Evolutionary conservation across 371 early-diverging fungal genomes (phyloP).

Genomic region (Encephalitozoon romaleae): DNA sequence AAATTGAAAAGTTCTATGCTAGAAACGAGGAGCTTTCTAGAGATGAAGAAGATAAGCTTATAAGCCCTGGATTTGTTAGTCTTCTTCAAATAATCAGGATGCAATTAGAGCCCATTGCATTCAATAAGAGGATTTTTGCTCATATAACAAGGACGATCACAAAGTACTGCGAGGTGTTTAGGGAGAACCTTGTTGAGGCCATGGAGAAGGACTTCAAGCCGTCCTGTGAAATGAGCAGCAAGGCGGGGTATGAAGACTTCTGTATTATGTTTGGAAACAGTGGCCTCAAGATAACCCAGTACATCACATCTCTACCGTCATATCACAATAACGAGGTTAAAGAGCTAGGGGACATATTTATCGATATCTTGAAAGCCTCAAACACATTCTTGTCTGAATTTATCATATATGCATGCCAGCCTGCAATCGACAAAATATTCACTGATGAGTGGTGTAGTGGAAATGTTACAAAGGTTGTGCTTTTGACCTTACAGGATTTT

Average conservation of each 20-base stretch:
- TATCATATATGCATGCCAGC: conserved; percentile 54
- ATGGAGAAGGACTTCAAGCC: conserved; percentile 54
- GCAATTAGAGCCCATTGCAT: conserved; percentile 60
- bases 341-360: conserved; percentile 57
- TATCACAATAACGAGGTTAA: conserved; percentile 48
- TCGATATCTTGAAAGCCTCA: conserved; percentile 45
- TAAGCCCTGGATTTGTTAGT: conserved; percentile 61
- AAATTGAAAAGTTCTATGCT: conserved; percentile 51
- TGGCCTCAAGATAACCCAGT: conserved; percentile 60
- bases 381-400: conserved; percentile 50
- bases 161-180: conserved; percentile 46
- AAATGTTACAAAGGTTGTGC: conserved; percentile 38
- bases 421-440: conserved; percentile 51
- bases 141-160: conserved; percentile 46
- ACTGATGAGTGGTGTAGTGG: conserved; percentile 51
- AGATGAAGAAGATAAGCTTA: conserved; percentile 59
- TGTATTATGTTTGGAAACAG: conserved; percentile 61
- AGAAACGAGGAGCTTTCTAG: conserved; percentile 50
- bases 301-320: conserved; percentile 52
- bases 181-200: conserved; percentile 31
- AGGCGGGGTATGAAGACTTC: conserved; percentile 61
- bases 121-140: conserved; percentile 55
- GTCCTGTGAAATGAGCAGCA: conserved; percentile 43
- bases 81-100: conserved; percentile 60
- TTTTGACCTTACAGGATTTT: conserved; percentile 60